These are phyloP conservation scores for Puya raimondii DNA, from an alignment of 176 grass and related monocot genomes.

Conservation along the genomic window DNA sequence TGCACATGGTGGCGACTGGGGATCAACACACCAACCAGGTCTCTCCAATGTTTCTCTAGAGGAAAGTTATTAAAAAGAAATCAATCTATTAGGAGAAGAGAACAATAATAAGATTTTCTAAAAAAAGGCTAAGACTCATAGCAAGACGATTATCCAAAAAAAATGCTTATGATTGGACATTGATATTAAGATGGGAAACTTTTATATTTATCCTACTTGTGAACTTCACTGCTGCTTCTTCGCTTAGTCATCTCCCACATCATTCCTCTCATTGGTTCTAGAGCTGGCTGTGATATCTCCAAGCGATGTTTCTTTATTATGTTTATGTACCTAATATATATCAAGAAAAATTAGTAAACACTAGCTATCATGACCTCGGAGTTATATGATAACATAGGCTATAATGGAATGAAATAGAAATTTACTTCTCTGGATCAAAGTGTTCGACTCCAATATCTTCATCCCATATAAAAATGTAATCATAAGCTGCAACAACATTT, in stretches of 20 bases:
- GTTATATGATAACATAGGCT: background rate
- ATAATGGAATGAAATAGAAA: background rate
- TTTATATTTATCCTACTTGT: conserved; percentile 8
- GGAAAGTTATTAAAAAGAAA: too few relatives aligned
- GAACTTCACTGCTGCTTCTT: conserved; percentile 10
- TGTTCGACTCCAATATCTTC: conserved; percentile 18
- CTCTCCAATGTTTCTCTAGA: background rate
- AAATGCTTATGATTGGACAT: background rate
- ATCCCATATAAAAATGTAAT: conserved; percentile 24
- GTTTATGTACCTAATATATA: conserved; percentile 6
- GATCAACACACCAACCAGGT: background rate
- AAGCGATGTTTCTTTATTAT: conserved; percentile 15
- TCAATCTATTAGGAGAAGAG: background rate
- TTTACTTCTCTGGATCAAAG: conserved; percentile 15
- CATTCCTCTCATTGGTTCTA: background rate
- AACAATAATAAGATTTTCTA: background rate
- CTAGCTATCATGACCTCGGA: background rate
- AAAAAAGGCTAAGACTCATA: too few relatives aligned
- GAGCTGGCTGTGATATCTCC: conserved; percentile 22
- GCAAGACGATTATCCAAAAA: background rate
- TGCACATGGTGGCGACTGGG: background rate
- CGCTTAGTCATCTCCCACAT: conserved; percentile 19
- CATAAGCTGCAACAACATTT: conserved; percentile 15
- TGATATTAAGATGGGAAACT: background rate
- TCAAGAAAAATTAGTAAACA: background rate